Percentiles rank a stretch among this genome's conserved stretches.
Conservation (phyloP, 352 stramenopile genomes). For the Phytophthora syringae region DNA sequence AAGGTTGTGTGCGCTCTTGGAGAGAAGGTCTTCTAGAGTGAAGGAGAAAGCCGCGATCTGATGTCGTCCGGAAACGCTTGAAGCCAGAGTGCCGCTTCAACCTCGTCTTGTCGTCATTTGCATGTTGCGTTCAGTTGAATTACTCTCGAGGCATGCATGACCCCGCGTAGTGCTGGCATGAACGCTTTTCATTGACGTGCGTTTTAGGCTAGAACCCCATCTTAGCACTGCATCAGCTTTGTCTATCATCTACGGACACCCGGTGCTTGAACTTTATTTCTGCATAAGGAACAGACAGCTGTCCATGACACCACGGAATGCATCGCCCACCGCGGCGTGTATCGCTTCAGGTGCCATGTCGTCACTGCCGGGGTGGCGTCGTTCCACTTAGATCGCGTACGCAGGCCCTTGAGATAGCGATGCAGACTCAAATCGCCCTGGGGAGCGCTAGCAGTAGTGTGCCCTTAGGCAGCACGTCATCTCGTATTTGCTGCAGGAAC, state of each 20-base stretch:
- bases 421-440: slow-evolving; percentile 78
- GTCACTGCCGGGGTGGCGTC: slow-evolving; percentile 44
- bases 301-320: slow-evolving; percentile 73
- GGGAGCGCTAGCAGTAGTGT: slow-evolving; percentile 71
- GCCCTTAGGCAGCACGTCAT: slow-evolving; percentile 47
- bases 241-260: slow-evolving; percentile 6
- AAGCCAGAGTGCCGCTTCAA: slow-evolving; percentile 19
- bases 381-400: slow-evolving; percentile 79
- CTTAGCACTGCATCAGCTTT: slow-evolving; percentile 6
- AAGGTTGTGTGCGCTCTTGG: too few relatives aligned
- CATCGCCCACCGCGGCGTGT: slow-evolving; percentile 70
- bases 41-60: slow-evolving; percentile 12
- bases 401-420: slow-evolving; percentile 75
- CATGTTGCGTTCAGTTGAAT: slow-evolving; percentile 12
- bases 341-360: slow-evolving; percentile 51
- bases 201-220: slow-evolving; percentile 5
- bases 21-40: too few relatives aligned
- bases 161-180: background rate
- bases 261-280: slow-evolving; percentile 33
- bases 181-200: slow-evolving; percentile 18
- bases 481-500: slow-evolving; percentile 54
- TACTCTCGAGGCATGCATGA: slow-evolving; percentile 1
- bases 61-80: slow-evolving; percentile 7
- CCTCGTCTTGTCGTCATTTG: slow-evolving; percentile 2
- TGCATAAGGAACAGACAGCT: slow-evolving; percentile 80